Evolutionary conservation across 208 protist genomes (phyloP).

Genomic region (Leishmania major): DNA sequence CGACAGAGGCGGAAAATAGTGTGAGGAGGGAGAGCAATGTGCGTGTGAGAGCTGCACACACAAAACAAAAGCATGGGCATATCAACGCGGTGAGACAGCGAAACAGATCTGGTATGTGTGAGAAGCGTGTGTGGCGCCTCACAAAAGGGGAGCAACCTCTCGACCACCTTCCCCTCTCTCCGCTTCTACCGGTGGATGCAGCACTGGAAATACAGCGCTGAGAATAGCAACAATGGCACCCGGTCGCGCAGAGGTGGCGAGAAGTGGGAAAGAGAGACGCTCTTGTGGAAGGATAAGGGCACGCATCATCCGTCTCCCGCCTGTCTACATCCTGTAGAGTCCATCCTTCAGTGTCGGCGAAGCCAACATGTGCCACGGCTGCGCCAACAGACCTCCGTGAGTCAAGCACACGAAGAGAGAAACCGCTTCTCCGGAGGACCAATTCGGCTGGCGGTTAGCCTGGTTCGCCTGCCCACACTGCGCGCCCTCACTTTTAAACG

Average conservation of each 20-base stretch:
- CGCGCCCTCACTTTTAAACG: not conserved
- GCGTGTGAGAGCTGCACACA: not conserved
- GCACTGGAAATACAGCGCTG: not conserved
- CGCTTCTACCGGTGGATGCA: not conserved
- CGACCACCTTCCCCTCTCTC: not conserved
- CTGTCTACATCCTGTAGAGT: not conserved
- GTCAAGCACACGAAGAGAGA: not conserved
- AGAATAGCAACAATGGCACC: not conserved
- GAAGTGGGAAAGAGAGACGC: not conserved
- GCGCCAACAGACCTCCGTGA: not conserved
- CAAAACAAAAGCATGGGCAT: not conserved
- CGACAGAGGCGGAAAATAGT: not conserved
- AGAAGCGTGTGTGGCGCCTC: not conserved
- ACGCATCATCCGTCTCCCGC: not conserved
- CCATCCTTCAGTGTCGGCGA: not conserved
- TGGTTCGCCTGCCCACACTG: not conserved
- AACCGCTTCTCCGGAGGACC: not conserved
- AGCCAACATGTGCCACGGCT: no score
- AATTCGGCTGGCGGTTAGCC: not conserved
- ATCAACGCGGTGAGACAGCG: not conserved
- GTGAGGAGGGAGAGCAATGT: not conserved
- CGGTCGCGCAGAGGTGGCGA: not conserved
- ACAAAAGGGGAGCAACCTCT: not conserved
- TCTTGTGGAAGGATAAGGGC: not conserved
- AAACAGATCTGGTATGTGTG: not conserved